Base-by-base conservation (phyloP, 192 early-diverging fungal species). In the Coemansia sp. region DNA sequence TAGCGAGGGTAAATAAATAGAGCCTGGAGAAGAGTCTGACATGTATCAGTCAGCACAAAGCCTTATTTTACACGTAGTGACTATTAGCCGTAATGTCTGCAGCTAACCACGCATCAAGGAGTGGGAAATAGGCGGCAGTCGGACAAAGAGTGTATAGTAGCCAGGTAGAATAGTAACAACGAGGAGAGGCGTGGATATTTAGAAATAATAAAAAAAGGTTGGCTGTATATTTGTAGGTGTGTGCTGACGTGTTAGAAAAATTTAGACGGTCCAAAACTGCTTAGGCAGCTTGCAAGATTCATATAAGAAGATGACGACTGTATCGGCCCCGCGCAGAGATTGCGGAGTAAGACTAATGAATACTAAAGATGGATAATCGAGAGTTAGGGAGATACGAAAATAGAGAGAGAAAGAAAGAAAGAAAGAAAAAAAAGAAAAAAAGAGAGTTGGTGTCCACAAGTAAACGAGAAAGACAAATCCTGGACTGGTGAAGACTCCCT, bases 341-440 rank as follows among this genome's bases (percentile, higher is more conserved):
- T 48, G 45, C 45, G 45, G 45, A 48, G 45, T 48, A 48, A 12
- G 45, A 12, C 45, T 48, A 48, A 48, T 48, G 17, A 48, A 48
- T 48, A 48, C 45, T 15, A 48, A 48, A 15, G 17, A 15, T 12
- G 45, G 45, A 48, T 48, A 48, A 48, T 48, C 1, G 45, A 12
- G 45, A 1, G 45, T 8, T 48, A 48, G 45, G 17, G 45, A 36
- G 15, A 36, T 55, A 66, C 22, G 22, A 28, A 28, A 28, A 28
- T 28, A 28, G 22, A 28, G 22, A 28, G 52, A 54, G 52, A 22
- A 62, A 43, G 22, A 22, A 33, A 64, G 33, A 43, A 64, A 33
- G 36, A 48, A 35, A 36, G 15, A 36, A 66, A 66, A 66, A 39
- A 66, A 9, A 66, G 51, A 53, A 20, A 56, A 39, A 61, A 65